Conservation (phyloP, 352 stramenopile species). For the Thraustochytrium striatum region DNA sequence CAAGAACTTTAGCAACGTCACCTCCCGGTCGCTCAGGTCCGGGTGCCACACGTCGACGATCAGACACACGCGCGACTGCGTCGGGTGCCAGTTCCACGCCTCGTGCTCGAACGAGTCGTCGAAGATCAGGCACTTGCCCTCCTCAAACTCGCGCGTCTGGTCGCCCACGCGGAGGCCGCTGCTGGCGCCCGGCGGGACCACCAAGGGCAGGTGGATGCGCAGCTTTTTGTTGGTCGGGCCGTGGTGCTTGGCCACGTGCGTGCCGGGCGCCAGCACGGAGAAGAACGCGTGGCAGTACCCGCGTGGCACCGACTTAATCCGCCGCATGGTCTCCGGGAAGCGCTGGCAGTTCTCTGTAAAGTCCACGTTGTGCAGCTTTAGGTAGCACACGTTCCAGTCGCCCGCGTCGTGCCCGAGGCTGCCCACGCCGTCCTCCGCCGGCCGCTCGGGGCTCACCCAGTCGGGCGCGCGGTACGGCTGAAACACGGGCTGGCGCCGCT, state of each 20-base stretch:
- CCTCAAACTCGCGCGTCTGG: conserved; percentile 65
- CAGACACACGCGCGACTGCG: conserved; percentile 73
- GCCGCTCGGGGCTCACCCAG: conserved; percentile 64
- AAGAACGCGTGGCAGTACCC: conserved; percentile 79
- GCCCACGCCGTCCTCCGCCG: conserved; percentile 67
- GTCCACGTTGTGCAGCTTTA: conserved; percentile 77
- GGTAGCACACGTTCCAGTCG: conserved; percentile 80
- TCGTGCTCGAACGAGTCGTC: conserved; percentile 98
- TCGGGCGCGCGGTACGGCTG: conserved; percentile 70
- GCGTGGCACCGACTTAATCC: conserved; percentile 59
- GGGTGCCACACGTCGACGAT: conserved; percentile 93
- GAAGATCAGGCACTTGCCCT: conserved; percentile 90
- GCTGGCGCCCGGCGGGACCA: conserved; percentile 62
- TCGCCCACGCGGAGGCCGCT: conserved; percentile 65
- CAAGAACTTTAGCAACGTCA: conserved; percentile 70
- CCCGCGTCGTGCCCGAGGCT: conserved; percentile 69
- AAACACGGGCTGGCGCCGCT: conserved; percentile 58
- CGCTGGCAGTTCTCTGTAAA: conserved; percentile 65
- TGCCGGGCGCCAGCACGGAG: conserved; percentile 70
- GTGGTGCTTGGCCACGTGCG: conserved; percentile 73
- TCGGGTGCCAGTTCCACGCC: conserved; percentile 86
- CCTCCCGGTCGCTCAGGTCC: conserved; percentile 76
- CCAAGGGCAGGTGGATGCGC: conserved; percentile 71
- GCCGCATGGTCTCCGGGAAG: conserved; percentile 63
- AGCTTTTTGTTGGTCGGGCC: conserved; percentile 86